Evolutionary conservation across 1,139 yeast genomes (phyloP), one percentile per base, ranked within the genome.

Genomic region (Kluyveromyces sp.): DNA sequence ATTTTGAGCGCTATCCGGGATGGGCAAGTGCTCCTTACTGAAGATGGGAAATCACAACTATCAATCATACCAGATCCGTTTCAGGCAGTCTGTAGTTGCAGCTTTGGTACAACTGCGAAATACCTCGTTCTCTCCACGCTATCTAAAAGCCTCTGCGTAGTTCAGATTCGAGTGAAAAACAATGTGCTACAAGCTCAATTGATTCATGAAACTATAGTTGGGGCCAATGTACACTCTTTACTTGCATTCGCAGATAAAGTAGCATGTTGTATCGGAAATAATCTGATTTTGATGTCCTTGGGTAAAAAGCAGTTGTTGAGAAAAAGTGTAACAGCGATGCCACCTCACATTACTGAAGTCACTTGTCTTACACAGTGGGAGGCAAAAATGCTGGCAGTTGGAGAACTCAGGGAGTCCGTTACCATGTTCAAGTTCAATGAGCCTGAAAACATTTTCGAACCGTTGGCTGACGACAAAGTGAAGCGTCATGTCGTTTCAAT

Each of bases 251-350:
- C 79, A 35, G 85, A 83, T 0, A 70, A 71, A 49, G 59, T 88
- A 1, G 61, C 88, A 1, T 82, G 75, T 0, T 94, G 86, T 0
- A 56, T 76, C 44, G 74, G 73, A 0, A 70, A 73, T 40, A 62
- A 64, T 28, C 54, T 92, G 26, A 67, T 87, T 17, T 55, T 86
- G 6, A 88, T 75, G 58, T 94, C 82, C 33, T 51, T 88, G 31
- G 98, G 98, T 1, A 73, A 73, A 52, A 83, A 81, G 50, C 96
- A 88, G 57, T 67, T 92, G 33, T 69, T 92, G 43, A 73, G 83
- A 43, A 86, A 86, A 57, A 69, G 82, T 0, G 66, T 75, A 1
- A 63, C 76, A 46, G 66, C 53, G 16, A 58, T 71, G 2, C 47
- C 58, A 37, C 68, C 65, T 3, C 67, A 61, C 48, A 64, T 51